Conservation (phyloP, 2,329 filamentous ascomycete genomes). For the Fusarium papillatum region DNA sequence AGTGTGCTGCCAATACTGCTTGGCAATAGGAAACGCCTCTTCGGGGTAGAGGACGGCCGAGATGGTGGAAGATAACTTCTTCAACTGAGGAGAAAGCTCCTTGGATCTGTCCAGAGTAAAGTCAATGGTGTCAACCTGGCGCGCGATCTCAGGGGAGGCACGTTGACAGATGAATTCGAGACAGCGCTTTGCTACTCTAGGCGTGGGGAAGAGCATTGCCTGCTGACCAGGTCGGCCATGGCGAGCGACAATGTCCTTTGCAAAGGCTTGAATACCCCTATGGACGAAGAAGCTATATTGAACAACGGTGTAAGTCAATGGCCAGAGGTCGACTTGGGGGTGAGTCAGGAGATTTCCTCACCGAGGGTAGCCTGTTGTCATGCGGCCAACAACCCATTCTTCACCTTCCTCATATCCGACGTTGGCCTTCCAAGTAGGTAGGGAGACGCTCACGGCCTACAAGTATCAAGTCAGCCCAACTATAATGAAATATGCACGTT, state of each 20-base stretch:
- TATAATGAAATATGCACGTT: not conserved
- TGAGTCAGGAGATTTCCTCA: constrained; percentile 50
- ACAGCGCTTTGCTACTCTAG: constrained; percentile 78
- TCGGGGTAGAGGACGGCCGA: constrained; percentile 80
- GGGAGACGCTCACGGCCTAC: constrained; percentile 94
- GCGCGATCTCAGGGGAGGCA: constrained; percentile 63
- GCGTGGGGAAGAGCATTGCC: constrained; percentile 88
- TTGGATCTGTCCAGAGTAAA: constrained; percentile 72
- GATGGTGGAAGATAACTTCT: constrained; percentile 69
- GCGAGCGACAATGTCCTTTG: constrained; percentile 73
- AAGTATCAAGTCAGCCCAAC: not conserved
- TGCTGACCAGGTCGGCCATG: constrained; percentile 74
- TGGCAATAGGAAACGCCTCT: constrained; percentile 79
- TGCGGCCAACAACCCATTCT: constrained; percentile 84
- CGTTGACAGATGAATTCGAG: constrained; percentile 77
- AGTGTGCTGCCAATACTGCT: constrained; percentile 97
- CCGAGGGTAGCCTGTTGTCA: constrained; percentile 94
- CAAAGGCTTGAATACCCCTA: constrained; percentile 82
- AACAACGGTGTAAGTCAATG: constrained; percentile 23
- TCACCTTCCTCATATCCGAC: constrained; percentile 95
- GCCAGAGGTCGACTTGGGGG: not conserved
- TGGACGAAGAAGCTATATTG: constrained; percentile 93
- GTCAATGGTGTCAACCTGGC: constrained; percentile 69
- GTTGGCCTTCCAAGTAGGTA: constrained; percentile 94
- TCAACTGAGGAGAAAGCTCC: constrained; percentile 64